Percentiles rank a stretch among this genome's conserved stretches.
phyloP scores from a whole-genome alignment of 2,329 filamentous ascomycete genomes.

The Curvularia sp. region DNA sequence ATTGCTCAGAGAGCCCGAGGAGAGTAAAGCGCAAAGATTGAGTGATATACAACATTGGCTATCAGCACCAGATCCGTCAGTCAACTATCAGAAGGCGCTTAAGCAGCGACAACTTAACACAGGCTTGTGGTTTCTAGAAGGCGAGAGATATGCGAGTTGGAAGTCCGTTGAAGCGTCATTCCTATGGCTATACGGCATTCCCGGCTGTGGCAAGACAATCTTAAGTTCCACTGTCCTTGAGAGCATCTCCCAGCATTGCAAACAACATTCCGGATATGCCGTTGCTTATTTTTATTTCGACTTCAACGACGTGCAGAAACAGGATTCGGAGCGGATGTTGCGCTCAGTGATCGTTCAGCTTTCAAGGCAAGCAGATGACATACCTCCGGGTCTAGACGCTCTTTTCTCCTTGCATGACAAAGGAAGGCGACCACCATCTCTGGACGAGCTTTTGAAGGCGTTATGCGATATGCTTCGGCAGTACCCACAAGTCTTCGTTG shows the following conservation, averaged over 20 bases:
- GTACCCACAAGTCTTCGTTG: conserved; percentile 24
- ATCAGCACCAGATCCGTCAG: conserved; percentile 46
- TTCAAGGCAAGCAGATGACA: conserved; percentile 23
- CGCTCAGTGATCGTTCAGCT: conserved; percentile 51
- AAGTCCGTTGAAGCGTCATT: conserved; percentile 36
- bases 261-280: conserved; percentile 18
- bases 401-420: conserved; percentile 36
- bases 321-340: conserved; percentile 46
- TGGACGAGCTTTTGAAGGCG: conserved; percentile 29
- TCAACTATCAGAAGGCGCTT: conserved; percentile 43
- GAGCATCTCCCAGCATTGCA: conserved; percentile 29
- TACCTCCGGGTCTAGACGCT: conserved; percentile 29
- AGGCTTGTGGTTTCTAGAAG: conserved; percentile 48
- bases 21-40: neutral
- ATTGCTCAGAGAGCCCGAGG: conserved; percentile 6
- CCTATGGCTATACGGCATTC: conserved; percentile 51
- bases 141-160: conserved; percentile 40
- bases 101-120: conserved; percentile 41
- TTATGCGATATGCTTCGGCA: conserved; percentile 36
- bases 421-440: conserved; percentile 31
- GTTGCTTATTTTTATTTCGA: conserved; percentile 40
- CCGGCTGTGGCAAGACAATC: conserved; percentile 54
- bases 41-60: conserved; percentile 40
- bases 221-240: conserved; percentile 50
- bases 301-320: conserved; percentile 51